phyloP scores from a whole-genome alignment of 495 filamentous ascomycete genomes.

The Margaritispora aquatica region DNA sequence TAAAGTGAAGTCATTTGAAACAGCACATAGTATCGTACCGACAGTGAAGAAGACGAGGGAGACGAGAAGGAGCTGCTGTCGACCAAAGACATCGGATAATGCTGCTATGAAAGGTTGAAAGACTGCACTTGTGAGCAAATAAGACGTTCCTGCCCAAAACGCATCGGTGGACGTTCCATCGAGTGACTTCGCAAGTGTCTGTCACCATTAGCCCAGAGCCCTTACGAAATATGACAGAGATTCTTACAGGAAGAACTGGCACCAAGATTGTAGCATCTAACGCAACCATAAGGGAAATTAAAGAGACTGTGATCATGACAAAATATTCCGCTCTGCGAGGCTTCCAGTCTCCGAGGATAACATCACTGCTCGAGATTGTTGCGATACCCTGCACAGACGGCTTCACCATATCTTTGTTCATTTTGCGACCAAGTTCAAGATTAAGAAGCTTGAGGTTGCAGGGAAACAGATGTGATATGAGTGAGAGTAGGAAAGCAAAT shows the following conservation, averaged over 20 bases:
- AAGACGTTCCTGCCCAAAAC: conserved; percentile 51
- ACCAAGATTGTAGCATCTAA: conserved; percentile 52
- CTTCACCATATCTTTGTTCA: background rate
- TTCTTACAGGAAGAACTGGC: conserved; percentile 33
- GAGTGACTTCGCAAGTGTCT: conserved; percentile 37
- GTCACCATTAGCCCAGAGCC: background rate
- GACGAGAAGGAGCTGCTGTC: conserved; percentile 38
- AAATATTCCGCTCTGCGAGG: conserved; percentile 31
- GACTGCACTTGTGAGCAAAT: conserved; percentile 42
- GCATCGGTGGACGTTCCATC: conserved; percentile 47
- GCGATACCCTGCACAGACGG: background rate
- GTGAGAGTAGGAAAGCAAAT: background rate
- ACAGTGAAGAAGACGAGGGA: conserved; percentile 43
- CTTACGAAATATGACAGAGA: background rate
- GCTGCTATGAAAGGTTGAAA: conserved; percentile 41
- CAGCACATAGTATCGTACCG: conserved; percentile 51
- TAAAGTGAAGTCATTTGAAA: conserved; percentile 49
- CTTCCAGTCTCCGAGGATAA: conserved; percentile 25
- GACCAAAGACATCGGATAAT: conserved; percentile 45
- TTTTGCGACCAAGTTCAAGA: background rate
- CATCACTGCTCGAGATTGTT: background rate
- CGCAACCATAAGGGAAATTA: conserved; percentile 43
- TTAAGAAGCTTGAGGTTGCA: too few relatives aligned
- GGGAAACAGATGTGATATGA: too few relatives aligned
- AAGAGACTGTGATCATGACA: conserved; percentile 36